A percentile compares a stretch with the other conserved stretches of the same genome.
phyloP scores from a whole-genome alignment of 2,329 filamentous ascomycete genomes.

The Coniella lustricola region DNA sequence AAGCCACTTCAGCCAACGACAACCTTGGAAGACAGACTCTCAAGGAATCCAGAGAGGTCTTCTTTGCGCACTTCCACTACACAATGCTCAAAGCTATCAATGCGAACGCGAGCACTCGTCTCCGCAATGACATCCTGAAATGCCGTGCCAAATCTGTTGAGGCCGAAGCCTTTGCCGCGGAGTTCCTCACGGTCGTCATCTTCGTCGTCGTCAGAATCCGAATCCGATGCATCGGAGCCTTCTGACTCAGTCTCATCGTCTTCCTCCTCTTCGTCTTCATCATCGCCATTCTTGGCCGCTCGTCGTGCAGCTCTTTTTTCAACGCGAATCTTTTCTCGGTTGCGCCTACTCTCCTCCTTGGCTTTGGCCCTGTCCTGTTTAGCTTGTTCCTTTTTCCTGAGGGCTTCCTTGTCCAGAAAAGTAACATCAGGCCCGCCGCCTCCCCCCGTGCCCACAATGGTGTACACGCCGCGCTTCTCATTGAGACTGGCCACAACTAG shows the following conservation, averaged over 20 bases:
- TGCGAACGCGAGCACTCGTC: constrained; percentile 80
- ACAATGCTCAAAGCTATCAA: constrained; percentile 95
- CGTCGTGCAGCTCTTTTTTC: constrained; percentile 55
- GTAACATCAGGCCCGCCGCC: constrained; percentile 70
- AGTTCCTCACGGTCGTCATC: constrained; percentile 41
- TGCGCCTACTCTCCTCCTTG: constrained; percentile 50
- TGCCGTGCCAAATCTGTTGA: constrained; percentile 88
- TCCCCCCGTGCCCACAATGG: constrained; percentile 88
- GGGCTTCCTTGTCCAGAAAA: constrained; percentile 60
- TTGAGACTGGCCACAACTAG: constrained; percentile 87
- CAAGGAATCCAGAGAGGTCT: constrained; percentile 82
- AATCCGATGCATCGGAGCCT: constrained; percentile 33
- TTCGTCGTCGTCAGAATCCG: constrained; percentile 38
- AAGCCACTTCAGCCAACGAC: constrained; percentile 56
- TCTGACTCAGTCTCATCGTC: constrained; percentile 43
- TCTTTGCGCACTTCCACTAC: constrained; percentile 98
- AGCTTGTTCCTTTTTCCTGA: constrained; percentile 55
- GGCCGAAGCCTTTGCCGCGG: constrained; percentile 59
- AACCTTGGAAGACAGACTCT: constrained; percentile 84
- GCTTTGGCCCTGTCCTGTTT: constrained; percentile 57
- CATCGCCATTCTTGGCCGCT: constrained; percentile 33
- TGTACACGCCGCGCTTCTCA: constrained; percentile 78
- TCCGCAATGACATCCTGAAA: constrained; percentile 93
- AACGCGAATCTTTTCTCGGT: constrained; percentile 51
- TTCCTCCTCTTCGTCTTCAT: constrained; percentile 35